Evolutionary conservation across 148 eudicot genomes (phyloP).

Genomic region (Heliosperma pusillum): DNA sequence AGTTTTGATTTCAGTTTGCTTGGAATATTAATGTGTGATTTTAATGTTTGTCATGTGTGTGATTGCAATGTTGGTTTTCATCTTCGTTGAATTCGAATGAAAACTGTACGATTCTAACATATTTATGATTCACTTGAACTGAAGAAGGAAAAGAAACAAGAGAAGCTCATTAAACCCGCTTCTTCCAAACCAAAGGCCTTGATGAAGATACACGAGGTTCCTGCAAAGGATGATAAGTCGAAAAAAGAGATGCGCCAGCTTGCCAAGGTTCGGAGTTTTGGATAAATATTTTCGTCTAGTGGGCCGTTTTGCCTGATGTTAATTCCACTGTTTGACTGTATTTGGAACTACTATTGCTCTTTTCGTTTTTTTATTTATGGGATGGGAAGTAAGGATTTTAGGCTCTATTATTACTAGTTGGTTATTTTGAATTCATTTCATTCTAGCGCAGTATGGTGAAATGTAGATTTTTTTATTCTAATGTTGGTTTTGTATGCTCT

Average conservation of each 20-base stretch:
- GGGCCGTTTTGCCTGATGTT: neutral
- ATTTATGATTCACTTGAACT: neutral
- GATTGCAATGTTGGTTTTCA: too few relatives aligned
- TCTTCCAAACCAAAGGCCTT: neutral
- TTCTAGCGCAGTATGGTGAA: neutral
- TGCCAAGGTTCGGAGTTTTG: constrained; percentile 19
- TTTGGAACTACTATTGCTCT: neutral
- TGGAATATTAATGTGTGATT: constrained; percentile 1
- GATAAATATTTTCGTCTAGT: constrained; percentile 30
- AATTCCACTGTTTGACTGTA: neutral
- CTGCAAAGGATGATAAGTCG: constrained; percentile 6
- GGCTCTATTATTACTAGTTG: neutral
- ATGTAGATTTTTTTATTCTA: neutral
- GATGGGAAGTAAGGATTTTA: neutral
- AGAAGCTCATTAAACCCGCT: constrained; percentile 2
- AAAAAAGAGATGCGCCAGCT: constrained; percentile 23
- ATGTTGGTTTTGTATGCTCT: constrained; percentile 8
- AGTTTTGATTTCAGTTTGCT: too few relatives aligned
- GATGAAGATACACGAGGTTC: neutral
- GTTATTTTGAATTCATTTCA: neutral
- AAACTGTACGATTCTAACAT: neutral
- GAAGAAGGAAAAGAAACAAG: constrained; percentile 11
- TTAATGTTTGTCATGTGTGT: neutral
- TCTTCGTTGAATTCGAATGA: neutral
- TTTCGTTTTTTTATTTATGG: neutral